These are phyloP conservation scores for Termitomyces bulborhizus DNA, from an alignment of 768 basidiomycete species.

Conservation along the genomic window DNA sequence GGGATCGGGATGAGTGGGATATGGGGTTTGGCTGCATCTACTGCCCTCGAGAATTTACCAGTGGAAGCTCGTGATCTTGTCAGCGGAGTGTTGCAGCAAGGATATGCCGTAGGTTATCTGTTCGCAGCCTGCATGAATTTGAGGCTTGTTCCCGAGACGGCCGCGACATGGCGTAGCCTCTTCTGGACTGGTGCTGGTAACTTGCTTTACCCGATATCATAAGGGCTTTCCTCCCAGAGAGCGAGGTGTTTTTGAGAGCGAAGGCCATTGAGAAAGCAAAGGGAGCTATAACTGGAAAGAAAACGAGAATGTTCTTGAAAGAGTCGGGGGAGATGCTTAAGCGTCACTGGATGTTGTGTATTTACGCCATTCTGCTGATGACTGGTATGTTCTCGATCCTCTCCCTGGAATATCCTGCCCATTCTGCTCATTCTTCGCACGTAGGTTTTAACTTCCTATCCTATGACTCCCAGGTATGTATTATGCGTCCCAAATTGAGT, in stretches of 20 bases:
- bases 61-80: too few relatives aligned
- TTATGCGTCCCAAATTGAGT: constrained; percentile 16
- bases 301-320: constrained; percentile 65
- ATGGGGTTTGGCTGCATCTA: too few relatives aligned
- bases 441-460: constrained; percentile 50
- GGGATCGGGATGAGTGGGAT: too few relatives aligned
- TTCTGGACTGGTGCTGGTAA: constrained; percentile 80
- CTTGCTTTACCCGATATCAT: too few relatives aligned
- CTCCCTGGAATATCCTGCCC: background rate
- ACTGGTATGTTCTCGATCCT: constrained; percentile 7
- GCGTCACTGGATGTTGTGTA: constrained; percentile 74
- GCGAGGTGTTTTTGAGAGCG: too few relatives aligned
- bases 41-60: too few relatives aligned
- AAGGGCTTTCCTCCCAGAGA: too few relatives aligned
- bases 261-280: too few relatives aligned
- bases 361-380: constrained; percentile 57
- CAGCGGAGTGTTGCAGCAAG: too few relatives aligned
- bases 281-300: constrained; percentile 49
- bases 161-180: constrained; percentile 62
- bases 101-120: too few relatives aligned
- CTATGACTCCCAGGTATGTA: constrained; percentile 39
- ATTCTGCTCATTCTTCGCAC: background rate
- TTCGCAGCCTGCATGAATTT: constrained; percentile 37
- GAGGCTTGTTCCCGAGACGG: constrained; percentile 42
- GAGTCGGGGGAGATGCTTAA: constrained; percentile 76